A percentile compares a stretch with the other conserved stretches of the same genome.
These are phyloP conservation scores for Gastrodia elata DNA, from an alignment of 106 monocot species.

Conservation along the genomic window DNA sequence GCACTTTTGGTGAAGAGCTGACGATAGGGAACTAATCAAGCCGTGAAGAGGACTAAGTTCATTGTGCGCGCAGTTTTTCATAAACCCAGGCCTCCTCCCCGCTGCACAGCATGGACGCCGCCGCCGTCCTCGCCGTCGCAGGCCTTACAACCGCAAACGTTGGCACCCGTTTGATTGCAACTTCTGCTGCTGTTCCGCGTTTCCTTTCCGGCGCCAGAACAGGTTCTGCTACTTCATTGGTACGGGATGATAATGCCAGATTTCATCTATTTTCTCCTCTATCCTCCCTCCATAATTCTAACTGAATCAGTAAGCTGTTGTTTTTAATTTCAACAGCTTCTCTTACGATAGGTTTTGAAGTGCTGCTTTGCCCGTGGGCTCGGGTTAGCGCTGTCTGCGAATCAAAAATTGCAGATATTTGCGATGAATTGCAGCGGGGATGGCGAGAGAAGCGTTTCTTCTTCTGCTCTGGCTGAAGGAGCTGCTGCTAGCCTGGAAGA, in stretches of 20 bases:
- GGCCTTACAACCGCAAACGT: background rate
- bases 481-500: constrained; percentile 22
- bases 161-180: background rate
- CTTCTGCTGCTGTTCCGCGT: background rate
- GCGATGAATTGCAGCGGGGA: constrained; percentile 9
- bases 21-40: no score
- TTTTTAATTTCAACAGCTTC: background rate
- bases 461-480: constrained; percentile 17
- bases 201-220: background rate
- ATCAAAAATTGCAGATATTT: constrained; percentile 4
- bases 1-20: no score
- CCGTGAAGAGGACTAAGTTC: no score
- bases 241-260: background rate
- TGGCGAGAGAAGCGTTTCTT: constrained; percentile 11
- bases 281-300: background rate
- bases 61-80: no score
- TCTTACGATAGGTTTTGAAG: constrained; percentile 1
- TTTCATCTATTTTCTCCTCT: background rate
- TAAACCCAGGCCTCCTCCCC: background rate
- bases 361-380: background rate
- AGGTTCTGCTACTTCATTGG: background rate
- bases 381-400: background rate
- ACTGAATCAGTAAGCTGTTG: background rate
- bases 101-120: background rate
- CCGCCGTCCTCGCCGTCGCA: background rate